Percentiles rank a stretch among this genome's conserved stretches.
phyloP scores from a whole-genome alignment of 2,329 filamentous ascomycete genomes.

The Ophiocordyceps camponoti-saundersi region DNA sequence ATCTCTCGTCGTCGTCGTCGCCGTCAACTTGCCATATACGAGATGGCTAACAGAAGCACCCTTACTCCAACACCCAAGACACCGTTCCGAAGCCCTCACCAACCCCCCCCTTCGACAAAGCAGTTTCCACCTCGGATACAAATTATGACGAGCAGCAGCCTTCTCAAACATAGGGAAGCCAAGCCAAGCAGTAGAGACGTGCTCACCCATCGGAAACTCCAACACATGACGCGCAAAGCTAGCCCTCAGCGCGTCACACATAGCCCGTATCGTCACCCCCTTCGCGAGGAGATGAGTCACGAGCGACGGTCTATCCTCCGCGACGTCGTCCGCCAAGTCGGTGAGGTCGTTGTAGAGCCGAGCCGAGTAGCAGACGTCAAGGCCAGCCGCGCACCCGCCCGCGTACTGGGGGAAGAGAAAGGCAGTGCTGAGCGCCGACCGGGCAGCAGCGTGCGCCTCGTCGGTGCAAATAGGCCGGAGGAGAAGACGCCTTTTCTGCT shows the following conservation, averaged over 20 bases:
- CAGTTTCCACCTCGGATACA: neutral
- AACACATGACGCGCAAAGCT: neutral
- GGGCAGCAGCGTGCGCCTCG: neutral
- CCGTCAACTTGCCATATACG: neutral
- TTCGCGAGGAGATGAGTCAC: neutral
- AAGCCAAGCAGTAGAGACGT: neutral
- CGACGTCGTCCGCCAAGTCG: neutral
- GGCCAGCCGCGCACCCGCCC: neutral
- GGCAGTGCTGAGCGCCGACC: neutral
- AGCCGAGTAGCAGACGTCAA: neutral
- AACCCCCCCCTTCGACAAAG: neutral
- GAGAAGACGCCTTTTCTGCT: neutral
- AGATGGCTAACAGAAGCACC: neutral
- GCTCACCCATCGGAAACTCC: neutral
- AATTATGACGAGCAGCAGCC: neutral
- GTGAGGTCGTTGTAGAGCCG: neutral
- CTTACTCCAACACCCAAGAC: neutral
- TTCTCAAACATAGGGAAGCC: neutral
- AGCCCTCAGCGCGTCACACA: neutral
- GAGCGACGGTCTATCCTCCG: neutral
- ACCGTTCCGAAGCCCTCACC: neutral
- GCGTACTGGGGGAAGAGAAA: neutral
- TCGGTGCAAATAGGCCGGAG: neutral
- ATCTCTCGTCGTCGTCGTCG: no score
- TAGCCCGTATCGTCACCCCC: neutral